Conservation (phyloP, 2,329 filamentous ascomycete genomes). For the Neonectria neomacrospora region DNA sequence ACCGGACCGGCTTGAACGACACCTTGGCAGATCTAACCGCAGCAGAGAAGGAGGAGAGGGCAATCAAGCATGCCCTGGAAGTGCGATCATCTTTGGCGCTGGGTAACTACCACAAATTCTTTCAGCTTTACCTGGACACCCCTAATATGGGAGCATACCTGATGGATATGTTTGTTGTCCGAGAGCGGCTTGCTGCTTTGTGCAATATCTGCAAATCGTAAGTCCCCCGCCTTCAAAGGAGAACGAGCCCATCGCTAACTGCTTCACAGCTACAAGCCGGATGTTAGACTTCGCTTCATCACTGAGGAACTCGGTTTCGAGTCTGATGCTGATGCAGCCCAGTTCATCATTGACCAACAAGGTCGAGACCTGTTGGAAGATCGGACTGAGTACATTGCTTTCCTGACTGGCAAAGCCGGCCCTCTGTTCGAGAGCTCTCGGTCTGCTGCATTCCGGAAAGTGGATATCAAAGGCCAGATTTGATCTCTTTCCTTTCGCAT, state of each 20-base stretch:
- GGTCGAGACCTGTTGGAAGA: conserved; percentile 82
- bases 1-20: conserved; percentile 97
- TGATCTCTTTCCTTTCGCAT: conserved; percentile 55
- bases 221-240: conserved; percentile 54
- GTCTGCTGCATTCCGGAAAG: conserved; percentile 79
- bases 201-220: conserved; percentile 95
- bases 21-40: conserved; percentile 97
- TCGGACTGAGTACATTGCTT: conserved; percentile 76
- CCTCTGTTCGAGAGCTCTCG: conserved; percentile 79
- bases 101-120: conserved; percentile 98
- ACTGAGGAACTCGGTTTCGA: conserved; percentile 97
- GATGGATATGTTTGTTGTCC: conserved; percentile 98
- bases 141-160: conserved; percentile 98
- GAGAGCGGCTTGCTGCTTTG: conserved; percentile 90
- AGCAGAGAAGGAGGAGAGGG: conserved; percentile 88
- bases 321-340: conserved; percentile 87
- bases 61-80: conserved; percentile 90
- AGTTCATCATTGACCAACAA: conserved; percentile 87
- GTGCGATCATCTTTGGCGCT: conserved; percentile 92
- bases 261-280: conserved; percentile 82
- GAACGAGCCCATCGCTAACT: conserved; percentile 56
- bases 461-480: conserved; percentile 98
- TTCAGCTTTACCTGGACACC: conserved; percentile 92
- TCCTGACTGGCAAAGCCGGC: conserved; percentile 79
- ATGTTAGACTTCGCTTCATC: conserved; percentile 88